Evolutionary conservation across 1,284 basidiomycete species (phyloP), one percentile per base, ranked within the genome.

Genomic region (Mixia osmundae): DNA sequence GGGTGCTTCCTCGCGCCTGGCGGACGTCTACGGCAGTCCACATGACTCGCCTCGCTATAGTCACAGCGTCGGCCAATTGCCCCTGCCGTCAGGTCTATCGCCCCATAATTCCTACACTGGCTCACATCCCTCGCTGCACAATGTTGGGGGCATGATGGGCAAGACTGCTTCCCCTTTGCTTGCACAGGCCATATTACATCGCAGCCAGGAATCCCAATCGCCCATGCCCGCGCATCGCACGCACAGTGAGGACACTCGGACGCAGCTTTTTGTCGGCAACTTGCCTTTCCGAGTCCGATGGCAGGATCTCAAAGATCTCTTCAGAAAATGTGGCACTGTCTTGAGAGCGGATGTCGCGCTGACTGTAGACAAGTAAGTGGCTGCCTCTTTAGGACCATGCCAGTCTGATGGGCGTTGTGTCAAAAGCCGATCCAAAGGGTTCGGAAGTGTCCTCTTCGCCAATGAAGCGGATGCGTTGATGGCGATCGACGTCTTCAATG

Each of bases 301-400:
- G 89, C 89, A 97, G 57, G 89, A 97, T 54, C 65, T 97, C 40
- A 97, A 95, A 56, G 87, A 95, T 55, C 62, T 95, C 21, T 94
- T 95, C 71, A 72, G 87, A 38, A 71, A 77, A 25, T 80, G 87
- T 29, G 87, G 89, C 18, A 79, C 77, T 51, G 83, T 94, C 49
- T 70, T 91, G 42, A 71, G 87, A 28, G 82, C 89, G 39, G 87
- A 97, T 54, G 77, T 94, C 48, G 41, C 41, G n/a, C 21, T 43
- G 20, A 43, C 41, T 10, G 25, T 33, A 14, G 41, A 43, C 33
- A 43, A 43, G 39, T 40, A 18, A 11, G 39, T 24, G 32, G 24
- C 28, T 30, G 30, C 3, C 95, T 94, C 11, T 18, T n/a, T 10
- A 14, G 20, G 20, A 18, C 10, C 25, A 20, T 16, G 22, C n/a